phyloP scores from a whole-genome alignment of 202 grass and related monocot species.

The Setaria viridis region DNA sequence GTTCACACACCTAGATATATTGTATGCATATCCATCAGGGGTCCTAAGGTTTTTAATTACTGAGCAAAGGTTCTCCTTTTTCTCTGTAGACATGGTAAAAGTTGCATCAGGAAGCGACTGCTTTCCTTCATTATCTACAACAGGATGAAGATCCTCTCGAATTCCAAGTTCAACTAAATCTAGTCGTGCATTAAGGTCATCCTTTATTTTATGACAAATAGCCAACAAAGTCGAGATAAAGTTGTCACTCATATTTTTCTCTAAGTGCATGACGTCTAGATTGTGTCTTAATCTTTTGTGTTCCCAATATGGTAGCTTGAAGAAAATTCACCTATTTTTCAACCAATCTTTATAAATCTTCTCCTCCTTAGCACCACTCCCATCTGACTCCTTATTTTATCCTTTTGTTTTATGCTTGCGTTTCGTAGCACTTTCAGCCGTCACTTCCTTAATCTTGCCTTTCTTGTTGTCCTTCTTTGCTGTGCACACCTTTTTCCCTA shows the following conservation, averaged over 20 bases:
- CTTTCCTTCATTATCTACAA: neutral
- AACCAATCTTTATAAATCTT: neutral
- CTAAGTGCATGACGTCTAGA: conserved; percentile 53
- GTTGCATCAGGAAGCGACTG: neutral
- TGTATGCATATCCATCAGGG: neutral
- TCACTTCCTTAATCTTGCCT: no score
- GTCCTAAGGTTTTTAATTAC: conserved; percentile 25
- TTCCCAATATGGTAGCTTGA: conserved; percentile 41
- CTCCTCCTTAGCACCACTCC: neutral
- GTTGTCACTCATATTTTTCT: conserved; percentile 55
- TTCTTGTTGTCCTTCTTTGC: no score
- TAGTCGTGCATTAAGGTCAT: neutral
- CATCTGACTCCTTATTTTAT: neutral
- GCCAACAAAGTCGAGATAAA: conserved; percentile 22
- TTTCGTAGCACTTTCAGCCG: no score
- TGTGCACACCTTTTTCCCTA: no score
- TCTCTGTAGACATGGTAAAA: conserved; percentile 22
- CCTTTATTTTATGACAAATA: conserved; percentile 33
- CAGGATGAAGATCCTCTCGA: conserved; percentile 16
- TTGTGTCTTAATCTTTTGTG: conserved; percentile 35
- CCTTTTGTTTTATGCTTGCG: neutral
- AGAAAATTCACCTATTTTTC: conserved; percentile 44
- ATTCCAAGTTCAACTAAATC: conserved; percentile 39
- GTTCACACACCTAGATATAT: conserved; percentile 34
- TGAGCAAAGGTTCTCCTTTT: conserved; percentile 32